Evolutionary conservation across 2,329 filamentous ascomycete species (phyloP), one percentile per base, ranked within the genome.

Genomic region (Pleurostoma richardsiae): DNA sequence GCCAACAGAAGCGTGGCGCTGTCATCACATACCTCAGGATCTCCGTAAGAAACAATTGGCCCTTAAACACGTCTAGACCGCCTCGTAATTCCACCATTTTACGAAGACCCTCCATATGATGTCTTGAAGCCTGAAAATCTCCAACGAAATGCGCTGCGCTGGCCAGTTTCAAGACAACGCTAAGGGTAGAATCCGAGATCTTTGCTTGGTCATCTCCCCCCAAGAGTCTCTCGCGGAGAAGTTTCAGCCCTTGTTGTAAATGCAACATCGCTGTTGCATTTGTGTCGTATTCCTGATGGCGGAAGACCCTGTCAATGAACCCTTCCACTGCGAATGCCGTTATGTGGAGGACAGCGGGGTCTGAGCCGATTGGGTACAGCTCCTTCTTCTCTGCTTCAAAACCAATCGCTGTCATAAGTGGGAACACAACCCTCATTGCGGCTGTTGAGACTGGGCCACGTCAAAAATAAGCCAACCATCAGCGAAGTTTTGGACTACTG

Each of bases 1-100:
- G 29, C 26, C 5, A 19, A 19, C 7, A 6, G 26, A 8, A 10
- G 33, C 8, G 29, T 28, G 31, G 29, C 27, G 11, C 5, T 11
- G 11, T 10, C 3, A n/a, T 36, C n/a, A 29, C 33, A 39, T 43
- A 59, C 56, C 53, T 55, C 3, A 56, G 27, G 4, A 57, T 36
- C 8, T 36, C 33, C 33, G n/a, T n/a, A 8, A 36, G n/a, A n/a
- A 36, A n/a, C 33, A 8, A n/a, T 36, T 36, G 8, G 33, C 33
- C 33, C n/a, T 36, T 36, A n/a, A 36, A 36, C 8, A 36, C n/a
- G 8, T 36, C 33, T n/a, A 36, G n/a, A 36, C 33, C 33, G 8
- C 33, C 33, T 36, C 33, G 8, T 36, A 36, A n/a, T 8, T 36
- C 33, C 33, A 36, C 33, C 33, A 36, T 36, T 36, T n/a, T 36